A percentile compares a stretch with the other conserved stretches of the same genome.
Evolutionary conservation across 495 filamentous ascomycete species (phyloP).

Genomic region (Tetracladium setigerum): DNA sequence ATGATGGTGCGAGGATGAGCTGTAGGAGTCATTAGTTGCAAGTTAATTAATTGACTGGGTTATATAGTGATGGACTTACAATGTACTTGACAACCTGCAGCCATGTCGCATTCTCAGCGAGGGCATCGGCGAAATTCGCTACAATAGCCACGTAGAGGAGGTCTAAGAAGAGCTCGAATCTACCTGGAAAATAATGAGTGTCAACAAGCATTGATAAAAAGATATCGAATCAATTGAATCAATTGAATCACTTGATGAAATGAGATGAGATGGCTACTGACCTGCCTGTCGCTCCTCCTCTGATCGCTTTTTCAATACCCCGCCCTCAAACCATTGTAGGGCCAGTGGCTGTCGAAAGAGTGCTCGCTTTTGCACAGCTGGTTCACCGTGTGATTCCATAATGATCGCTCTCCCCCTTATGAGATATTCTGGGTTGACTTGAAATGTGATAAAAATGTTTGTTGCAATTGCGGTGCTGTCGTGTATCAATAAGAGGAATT

Average conservation of each 20-base stretch:
- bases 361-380: neutral
- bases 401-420: too few species aligned
- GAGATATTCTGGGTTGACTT: too few species aligned
- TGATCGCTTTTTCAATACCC: conserved; percentile 27
- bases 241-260: neutral
- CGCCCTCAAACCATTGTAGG: conserved; percentile 36
- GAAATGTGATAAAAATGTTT: too few species aligned
- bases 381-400: too few species aligned
- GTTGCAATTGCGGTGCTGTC: too few species aligned
- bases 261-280: conserved; percentile 3
- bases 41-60: too few species aligned
- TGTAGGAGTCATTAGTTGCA: neutral
- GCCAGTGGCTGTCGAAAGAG: conserved; percentile 32
- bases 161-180: conserved; percentile 44
- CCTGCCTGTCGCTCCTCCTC: conserved; percentile 32
- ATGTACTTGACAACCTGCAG: conserved; percentile 3
- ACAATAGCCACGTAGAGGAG: conserved; percentile 36
- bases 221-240: too few species aligned
- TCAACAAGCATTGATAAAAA: too few species aligned
- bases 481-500: too few species aligned
- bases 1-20: conserved; percentile 33
- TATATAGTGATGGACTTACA: neutral
- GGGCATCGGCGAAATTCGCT: conserved; percentile 4
- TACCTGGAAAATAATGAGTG: conserved; percentile 20
- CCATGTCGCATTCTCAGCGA: conserved; percentile 4